phyloP scores from a whole-genome alignment of 1,284 basidiomycete genomes.

The Heterobasidion irregulare region DNA sequence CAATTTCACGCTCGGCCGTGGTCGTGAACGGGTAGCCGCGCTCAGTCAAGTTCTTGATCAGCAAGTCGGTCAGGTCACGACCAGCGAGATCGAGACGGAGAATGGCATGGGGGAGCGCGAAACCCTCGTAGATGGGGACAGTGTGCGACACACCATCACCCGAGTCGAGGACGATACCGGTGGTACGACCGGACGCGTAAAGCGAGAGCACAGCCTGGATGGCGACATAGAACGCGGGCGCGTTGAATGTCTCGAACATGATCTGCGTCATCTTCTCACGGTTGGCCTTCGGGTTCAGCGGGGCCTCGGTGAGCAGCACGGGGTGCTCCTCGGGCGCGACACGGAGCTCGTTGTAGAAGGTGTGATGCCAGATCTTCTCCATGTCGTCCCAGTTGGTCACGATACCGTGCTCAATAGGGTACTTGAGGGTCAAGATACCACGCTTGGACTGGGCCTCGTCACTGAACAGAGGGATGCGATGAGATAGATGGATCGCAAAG shows the following conservation, averaged over 20 bases:
- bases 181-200: constrained; percentile 88
- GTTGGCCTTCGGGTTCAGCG: constrained; percentile 89
- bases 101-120: constrained; percentile 92
- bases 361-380: constrained; percentile 95
- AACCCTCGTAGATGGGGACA: constrained; percentile 94
- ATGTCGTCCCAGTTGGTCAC: constrained; percentile 97
- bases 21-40: constrained; percentile 94
- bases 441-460: constrained; percentile 95
- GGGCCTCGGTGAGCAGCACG: constrained; percentile 90
- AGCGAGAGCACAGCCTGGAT: constrained; percentile 92
- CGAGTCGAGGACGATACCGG: constrained; percentile 91
- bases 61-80: constrained; percentile 89
- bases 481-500: background rate
- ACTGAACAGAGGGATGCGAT: constrained; percentile 25
- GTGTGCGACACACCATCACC: constrained; percentile 94
- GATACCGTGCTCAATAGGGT: constrained; percentile 79
- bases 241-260: constrained; percentile 97
- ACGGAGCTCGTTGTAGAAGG: constrained; percentile 84
- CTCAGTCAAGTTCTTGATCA: constrained; percentile 92
- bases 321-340: constrained; percentile 89
- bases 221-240: constrained; percentile 88
- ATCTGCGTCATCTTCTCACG: constrained; percentile 97
- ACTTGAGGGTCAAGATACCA: constrained; percentile 90
- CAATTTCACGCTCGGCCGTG: constrained; percentile 91
- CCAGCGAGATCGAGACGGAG: constrained; percentile 93